phyloP scores from a whole-genome alignment of 495 filamentous ascomycete genomes.

The Penicillium parvum region DNA sequence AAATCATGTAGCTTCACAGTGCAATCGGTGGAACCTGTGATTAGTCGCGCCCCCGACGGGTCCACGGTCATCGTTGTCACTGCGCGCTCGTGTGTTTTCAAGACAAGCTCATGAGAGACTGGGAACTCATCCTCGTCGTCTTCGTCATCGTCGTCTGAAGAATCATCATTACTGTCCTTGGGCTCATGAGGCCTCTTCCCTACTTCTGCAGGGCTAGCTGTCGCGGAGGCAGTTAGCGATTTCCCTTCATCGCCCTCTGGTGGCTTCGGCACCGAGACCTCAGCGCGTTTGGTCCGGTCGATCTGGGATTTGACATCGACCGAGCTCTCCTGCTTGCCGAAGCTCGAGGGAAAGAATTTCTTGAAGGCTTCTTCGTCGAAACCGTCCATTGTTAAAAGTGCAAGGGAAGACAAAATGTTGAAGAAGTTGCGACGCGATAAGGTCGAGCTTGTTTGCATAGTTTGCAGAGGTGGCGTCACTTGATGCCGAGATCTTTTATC shows the following conservation, averaged over 20 bases:
- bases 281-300: constrained; percentile 63
- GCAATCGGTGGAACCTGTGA: constrained; percentile 87
- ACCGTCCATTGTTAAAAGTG: constrained; percentile 45
- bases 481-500: too few relatives aligned
- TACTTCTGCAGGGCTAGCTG: constrained; percentile 11
- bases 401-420: too few relatives aligned
- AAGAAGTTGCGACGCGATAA: constrained; percentile 15
- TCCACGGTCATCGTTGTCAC: constrained; percentile 82
- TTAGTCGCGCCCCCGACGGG: constrained; percentile 75
- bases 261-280: constrained; percentile 28
- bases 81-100: constrained; percentile 88
- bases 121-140: constrained; percentile 89
- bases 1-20: constrained; percentile 92
- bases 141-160: constrained; percentile 55
- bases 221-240: constrained; percentile 15
- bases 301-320: constrained; percentile 76
- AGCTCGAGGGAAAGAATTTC: constrained; percentile 74
- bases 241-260: constrained; percentile 17
- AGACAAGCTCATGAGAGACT: constrained; percentile 83
- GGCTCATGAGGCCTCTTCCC: constrained; percentile 23
- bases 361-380: constrained; percentile 82
- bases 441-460: constrained; percentile 32
- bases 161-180: constrained; percentile 44
- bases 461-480: constrained; percentile 25
- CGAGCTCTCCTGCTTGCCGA: constrained; percentile 75